These are phyloP conservation scores for Kwoniella sp. DNA, from an alignment of 768 basidiomycete genomes.

Conservation along the genomic window DNA sequence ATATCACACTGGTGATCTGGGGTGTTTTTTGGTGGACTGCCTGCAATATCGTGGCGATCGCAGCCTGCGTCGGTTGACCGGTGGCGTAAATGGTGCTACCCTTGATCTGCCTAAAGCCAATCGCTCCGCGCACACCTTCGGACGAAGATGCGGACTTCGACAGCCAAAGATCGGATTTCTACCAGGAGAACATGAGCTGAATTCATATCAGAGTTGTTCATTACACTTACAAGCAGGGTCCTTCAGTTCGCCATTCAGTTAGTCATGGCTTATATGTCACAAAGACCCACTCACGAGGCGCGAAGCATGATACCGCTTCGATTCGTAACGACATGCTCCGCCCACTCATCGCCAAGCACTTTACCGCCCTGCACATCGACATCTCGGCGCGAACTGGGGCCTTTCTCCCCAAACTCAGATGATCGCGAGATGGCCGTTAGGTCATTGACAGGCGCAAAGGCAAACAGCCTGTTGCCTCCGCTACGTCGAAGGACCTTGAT, in stretches of 20 bases:
- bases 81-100: conserved; percentile 80
- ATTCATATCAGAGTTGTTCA: background rate
- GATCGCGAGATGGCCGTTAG: conserved; percentile 57
- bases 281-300: conserved; percentile 60
- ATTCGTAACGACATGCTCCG: conserved; percentile 88
- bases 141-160: conserved; percentile 46
- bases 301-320: conserved; percentile 90
- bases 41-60: conserved; percentile 72
- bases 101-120: conserved; percentile 84
- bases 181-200: conserved; percentile 9
- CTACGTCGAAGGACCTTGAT: conserved; percentile 78
- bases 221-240: conserved; percentile 8
- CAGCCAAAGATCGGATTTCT: conserved; percentile 92
- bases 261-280: background rate
- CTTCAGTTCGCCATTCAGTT: background rate
- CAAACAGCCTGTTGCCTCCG: conserved; percentile 70
- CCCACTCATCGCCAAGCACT: conserved; percentile 90
- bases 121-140: conserved; percentile 75
- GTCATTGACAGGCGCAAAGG: conserved; percentile 90
- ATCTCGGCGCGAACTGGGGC: conserved; percentile 56
- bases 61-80: conserved; percentile 85
- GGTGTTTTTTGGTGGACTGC: conserved; percentile 63
- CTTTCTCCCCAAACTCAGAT: conserved; percentile 27
- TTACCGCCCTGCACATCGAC: conserved; percentile 69
- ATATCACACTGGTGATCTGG: conserved; percentile 63